Percentiles rank a stretch among this genome's conserved stretches.
Evolutionary conservation across 257 asterid species (phyloP).

Genomic region (Asclepias syriaca): DNA sequence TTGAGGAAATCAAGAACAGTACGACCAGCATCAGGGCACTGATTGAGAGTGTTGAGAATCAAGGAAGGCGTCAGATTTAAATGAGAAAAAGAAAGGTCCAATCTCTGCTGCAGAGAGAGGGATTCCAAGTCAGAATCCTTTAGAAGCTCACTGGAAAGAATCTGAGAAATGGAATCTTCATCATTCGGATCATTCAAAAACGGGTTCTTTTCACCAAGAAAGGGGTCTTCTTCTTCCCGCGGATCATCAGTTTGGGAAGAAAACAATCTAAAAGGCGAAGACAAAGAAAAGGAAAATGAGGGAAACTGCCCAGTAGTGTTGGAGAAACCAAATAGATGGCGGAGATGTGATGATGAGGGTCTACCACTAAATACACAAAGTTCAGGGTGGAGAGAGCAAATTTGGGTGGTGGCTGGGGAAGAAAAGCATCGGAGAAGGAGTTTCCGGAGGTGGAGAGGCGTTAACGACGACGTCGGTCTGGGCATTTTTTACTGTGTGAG

Average conservation of each 20-base stretch:
- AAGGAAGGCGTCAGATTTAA: slow-evolving; percentile 37
- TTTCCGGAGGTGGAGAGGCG: slow-evolving; percentile 43
- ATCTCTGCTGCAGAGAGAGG: slow-evolving; percentile 55
- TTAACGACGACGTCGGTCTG: slow-evolving; percentile 31
- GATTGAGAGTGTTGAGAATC: slow-evolving; percentile 47
- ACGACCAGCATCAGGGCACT: slow-evolving; percentile 74
- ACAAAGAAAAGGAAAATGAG: slow-evolving; percentile 10
- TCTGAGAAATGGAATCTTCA: slow-evolving; percentile 26
- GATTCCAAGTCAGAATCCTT: slow-evolving; percentile 54
- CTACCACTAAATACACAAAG: slow-evolving; percentile 1
- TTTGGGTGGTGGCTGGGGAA: slow-evolving; percentile 17
- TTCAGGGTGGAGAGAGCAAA: slow-evolving; percentile 18
- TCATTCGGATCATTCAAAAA: slow-evolving; percentile 7
- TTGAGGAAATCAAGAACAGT: slow-evolving; percentile 57
- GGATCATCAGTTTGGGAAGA: slow-evolving; percentile 28
- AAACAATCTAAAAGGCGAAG: slow-evolving; percentile 29
- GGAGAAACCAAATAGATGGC: slow-evolving; percentile 11
- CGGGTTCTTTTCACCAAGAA: slow-evolving; percentile 1
- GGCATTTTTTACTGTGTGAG: slow-evolving; percentile 43
- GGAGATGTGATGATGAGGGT: slow-evolving; percentile 19
- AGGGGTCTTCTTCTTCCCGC: slow-evolving; percentile 11
- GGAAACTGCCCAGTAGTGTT: slow-evolving; percentile 1
- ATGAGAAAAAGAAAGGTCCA: slow-evolving; percentile 82
- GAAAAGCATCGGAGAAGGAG: slow-evolving; percentile 39
- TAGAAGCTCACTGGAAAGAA: slow-evolving; percentile 52